Conservation (phyloP, 1,139 yeast genomes). For the Magnusiomyces starmeri region DNA sequence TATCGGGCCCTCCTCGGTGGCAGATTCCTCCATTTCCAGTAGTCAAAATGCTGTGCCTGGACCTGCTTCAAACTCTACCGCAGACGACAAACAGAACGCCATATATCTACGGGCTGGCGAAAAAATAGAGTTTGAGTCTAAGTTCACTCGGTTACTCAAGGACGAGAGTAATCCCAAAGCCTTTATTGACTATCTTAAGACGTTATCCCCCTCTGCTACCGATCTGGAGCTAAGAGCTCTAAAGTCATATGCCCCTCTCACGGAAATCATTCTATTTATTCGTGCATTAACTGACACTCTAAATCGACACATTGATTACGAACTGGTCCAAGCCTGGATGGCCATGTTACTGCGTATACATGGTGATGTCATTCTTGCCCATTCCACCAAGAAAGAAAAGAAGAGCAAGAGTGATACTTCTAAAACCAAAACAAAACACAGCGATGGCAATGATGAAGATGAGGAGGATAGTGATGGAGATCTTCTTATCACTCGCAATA, state of each 20-base stretch:
- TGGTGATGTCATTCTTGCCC: constrained; percentile 64
- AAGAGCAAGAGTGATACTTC: neutral
- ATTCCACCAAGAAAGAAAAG: constrained; percentile 7
- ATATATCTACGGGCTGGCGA: constrained; percentile 12
- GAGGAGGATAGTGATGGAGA: constrained; percentile 7
- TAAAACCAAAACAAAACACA: neutral
- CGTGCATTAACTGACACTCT: constrained; percentile 59
- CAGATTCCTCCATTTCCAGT: neutral
- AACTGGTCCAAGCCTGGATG: constrained; percentile 70
- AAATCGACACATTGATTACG: constrained; percentile 52
- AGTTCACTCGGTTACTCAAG: constrained; percentile 56
- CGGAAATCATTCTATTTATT: constrained; percentile 60
- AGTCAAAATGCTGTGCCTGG: constrained; percentile 40
- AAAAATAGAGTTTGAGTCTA: constrained; percentile 44
- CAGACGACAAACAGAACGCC: too few relatives aligned
- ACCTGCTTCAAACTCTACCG: constrained; percentile 19
- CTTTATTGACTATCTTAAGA: constrained; percentile 51
- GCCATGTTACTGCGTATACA: constrained; percentile 67
- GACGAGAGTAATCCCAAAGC: constrained; percentile 36
- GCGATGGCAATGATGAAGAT: constrained; percentile 10
- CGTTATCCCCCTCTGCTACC: constrained; percentile 66
- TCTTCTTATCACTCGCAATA: neutral
- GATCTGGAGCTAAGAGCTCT: constrained; percentile 85
- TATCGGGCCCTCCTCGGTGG: neutral
- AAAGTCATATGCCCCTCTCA: constrained; percentile 51